Evolutionary conservation across 2,329 filamentous ascomycete genomes (phyloP).

Genomic region (Fusarium tuaranense): DNA sequence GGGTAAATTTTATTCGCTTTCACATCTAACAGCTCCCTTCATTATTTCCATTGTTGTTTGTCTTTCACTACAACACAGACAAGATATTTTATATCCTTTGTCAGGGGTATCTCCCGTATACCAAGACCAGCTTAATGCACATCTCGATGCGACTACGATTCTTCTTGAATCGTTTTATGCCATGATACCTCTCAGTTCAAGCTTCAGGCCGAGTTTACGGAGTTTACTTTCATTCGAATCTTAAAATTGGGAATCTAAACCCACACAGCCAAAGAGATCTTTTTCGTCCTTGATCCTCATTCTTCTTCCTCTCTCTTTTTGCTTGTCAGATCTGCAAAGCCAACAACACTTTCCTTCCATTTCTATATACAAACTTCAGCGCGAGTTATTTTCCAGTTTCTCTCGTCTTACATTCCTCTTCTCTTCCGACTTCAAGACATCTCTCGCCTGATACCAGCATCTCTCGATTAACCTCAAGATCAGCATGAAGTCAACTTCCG

Average conservation of each 20-base stretch:
- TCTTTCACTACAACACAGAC: neutral
- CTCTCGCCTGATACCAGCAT: neutral
- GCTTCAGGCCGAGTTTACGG: neutral
- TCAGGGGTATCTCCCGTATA: neutral
- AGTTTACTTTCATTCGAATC: neutral
- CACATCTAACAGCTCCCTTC: neutral
- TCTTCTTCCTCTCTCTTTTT: neutral
- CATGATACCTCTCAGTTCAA: neutral
- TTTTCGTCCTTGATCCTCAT: neutral
- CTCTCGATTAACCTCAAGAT: neutral
- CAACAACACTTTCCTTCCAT: neutral
- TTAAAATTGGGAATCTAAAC: neutral
- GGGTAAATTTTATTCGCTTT: neutral
- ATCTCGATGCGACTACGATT: neutral
- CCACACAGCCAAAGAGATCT: neutral
- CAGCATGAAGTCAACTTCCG: neutral
- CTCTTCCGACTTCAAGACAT: neutral
- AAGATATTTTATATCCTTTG: neutral
- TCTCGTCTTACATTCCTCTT: neutral
- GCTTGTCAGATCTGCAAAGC: neutral
- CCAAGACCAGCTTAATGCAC: neutral
- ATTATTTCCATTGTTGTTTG: neutral
- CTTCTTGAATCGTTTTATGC: neutral
- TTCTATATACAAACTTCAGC: neutral
- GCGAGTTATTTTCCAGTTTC: neutral